Evolutionary conservation across 768 basidiomycete genomes (phyloP).

Genomic region (Leccinellum albellum): DNA sequence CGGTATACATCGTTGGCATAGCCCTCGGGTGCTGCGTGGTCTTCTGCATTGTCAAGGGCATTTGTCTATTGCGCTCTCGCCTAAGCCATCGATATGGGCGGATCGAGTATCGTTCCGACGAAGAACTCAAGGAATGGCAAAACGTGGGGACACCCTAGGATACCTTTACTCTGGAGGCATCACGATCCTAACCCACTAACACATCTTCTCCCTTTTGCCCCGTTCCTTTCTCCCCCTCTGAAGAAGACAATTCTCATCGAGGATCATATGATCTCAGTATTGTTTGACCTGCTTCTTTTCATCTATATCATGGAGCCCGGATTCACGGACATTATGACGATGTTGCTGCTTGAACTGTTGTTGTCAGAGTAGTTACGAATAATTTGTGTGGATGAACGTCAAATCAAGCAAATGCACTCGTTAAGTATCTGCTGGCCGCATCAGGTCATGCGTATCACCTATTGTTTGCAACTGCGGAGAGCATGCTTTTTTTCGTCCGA

Average conservation of each 20-base stretch:
- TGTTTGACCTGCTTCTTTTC: background rate
- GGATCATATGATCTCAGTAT: background rate
- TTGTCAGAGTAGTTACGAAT: background rate
- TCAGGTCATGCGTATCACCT: background rate
- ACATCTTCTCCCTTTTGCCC: background rate
- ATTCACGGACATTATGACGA: background rate
- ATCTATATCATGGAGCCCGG: background rate
- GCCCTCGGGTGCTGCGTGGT: slow-evolving; percentile 46
- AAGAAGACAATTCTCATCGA: background rate
- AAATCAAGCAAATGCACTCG: background rate
- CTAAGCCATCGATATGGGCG: slow-evolving; percentile 20
- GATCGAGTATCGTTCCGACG: slow-evolving; percentile 11
- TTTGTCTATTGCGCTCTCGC: slow-evolving; percentile 38
- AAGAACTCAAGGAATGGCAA: slow-evolving; percentile 45
- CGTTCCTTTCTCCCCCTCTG: background rate
- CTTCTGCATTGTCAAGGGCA: slow-evolving; percentile 45
- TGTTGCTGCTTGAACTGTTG: background rate
- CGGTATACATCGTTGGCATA: slow-evolving; percentile 63
- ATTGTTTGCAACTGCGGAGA: background rate
- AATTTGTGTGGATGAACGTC: background rate
- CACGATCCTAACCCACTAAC: background rate
- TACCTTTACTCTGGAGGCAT: slow-evolving; percentile 7
- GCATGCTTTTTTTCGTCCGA: background rate
- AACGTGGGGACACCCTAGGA: slow-evolving; percentile 30
- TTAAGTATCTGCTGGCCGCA: background rate